These are phyloP conservation scores for Monilinia aucupariae DNA, from an alignment of 2,329 filamentous ascomycete species.

Conservation along the genomic window DNA sequence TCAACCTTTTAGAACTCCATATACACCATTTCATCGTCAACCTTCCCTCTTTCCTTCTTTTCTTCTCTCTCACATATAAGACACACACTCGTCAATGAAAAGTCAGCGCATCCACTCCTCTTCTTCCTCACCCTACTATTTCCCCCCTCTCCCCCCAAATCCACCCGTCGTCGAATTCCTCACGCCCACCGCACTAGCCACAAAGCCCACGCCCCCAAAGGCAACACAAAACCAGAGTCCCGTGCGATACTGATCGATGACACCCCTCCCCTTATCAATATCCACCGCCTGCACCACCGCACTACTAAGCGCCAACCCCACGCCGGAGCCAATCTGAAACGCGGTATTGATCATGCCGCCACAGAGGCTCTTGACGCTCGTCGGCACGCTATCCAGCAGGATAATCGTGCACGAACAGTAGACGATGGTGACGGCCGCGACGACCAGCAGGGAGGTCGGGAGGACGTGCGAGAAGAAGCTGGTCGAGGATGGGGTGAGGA, in stretches of 20 bases:
- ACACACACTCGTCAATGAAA: neutral
- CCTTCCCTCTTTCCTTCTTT: too few relatives aligned
- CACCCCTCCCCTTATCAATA: conserved; percentile 35
- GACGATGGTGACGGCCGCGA: conserved; percentile 39
- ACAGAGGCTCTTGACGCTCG: conserved; percentile 39
- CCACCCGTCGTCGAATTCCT: conserved; percentile 18
- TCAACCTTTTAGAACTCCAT: too few relatives aligned
- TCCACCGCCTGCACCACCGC: conserved; percentile 39
- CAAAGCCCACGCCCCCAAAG: conserved; percentile 37
- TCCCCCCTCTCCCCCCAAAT: neutral
- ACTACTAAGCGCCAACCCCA: conserved; percentile 39
- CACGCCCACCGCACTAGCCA: conserved; percentile 26
- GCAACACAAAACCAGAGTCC: conserved; percentile 41
- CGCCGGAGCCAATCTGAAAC: conserved; percentile 41
- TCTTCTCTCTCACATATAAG: too few relatives aligned
- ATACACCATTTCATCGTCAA: too few relatives aligned
- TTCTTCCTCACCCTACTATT: too few relatives aligned
- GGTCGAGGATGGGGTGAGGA: neutral
- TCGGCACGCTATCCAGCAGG: conserved; percentile 38
- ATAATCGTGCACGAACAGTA: conserved; percentile 41
- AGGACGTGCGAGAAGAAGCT: conserved; percentile 6
- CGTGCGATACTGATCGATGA: conserved; percentile 37
- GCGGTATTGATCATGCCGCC: conserved; percentile 42
- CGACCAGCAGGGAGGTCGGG: conserved; percentile 31
- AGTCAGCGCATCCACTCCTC: neutral